These are phyloP conservation scores for Russula foetens DNA, from an alignment of 768 basidiomycete species.

Conservation along the genomic window DNA sequence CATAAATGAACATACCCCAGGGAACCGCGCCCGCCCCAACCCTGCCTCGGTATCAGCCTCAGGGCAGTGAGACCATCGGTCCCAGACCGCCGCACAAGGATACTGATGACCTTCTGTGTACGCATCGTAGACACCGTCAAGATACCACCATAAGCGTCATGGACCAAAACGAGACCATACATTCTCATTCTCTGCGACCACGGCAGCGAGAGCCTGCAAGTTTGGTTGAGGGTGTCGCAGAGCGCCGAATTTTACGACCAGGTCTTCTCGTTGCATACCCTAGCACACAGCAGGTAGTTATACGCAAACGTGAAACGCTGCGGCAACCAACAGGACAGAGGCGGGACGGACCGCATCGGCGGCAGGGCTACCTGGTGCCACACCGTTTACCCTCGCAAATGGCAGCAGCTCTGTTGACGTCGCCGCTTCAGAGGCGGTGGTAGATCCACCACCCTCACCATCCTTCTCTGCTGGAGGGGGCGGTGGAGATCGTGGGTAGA, in stretches of 20 bases:
- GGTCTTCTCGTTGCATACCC: slow-evolving; percentile 63
- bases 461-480: slow-evolving; percentile 12
- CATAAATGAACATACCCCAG: slow-evolving; percentile 49
- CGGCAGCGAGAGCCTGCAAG: slow-evolving; percentile 58
- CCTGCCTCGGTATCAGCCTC: slow-evolving; percentile 56
- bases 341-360: slow-evolving; percentile 56
- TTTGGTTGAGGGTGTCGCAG: slow-evolving; percentile 45
- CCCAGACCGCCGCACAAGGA: slow-evolving; percentile 45
- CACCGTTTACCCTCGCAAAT: slow-evolving; percentile 77
- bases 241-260: slow-evolving; percentile 65
- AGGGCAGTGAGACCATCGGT: slow-evolving; percentile 38
- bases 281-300: slow-evolving; percentile 24
- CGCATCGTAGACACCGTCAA: slow-evolving; percentile 4
- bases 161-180: slow-evolving; percentile 31
- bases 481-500: slow-evolving; percentile 44
- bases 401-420: slow-evolving; percentile 29
- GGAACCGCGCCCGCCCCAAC: slow-evolving; percentile 85
- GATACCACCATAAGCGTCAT: neutral
- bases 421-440: neutral
- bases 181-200: slow-evolving; percentile 75
- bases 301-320: slow-evolving; percentile 11
- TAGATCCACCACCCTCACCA: neutral
- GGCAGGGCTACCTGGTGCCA: slow-evolving; percentile 78
- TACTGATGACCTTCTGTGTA: slow-evolving; percentile 46
- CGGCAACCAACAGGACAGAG: neutral